Percentiles rank a stretch among this genome's conserved stretches.
Conservation (phyloP, 2,329 filamentous ascomycete species). For the Colletotrichum acutatum region DNA sequence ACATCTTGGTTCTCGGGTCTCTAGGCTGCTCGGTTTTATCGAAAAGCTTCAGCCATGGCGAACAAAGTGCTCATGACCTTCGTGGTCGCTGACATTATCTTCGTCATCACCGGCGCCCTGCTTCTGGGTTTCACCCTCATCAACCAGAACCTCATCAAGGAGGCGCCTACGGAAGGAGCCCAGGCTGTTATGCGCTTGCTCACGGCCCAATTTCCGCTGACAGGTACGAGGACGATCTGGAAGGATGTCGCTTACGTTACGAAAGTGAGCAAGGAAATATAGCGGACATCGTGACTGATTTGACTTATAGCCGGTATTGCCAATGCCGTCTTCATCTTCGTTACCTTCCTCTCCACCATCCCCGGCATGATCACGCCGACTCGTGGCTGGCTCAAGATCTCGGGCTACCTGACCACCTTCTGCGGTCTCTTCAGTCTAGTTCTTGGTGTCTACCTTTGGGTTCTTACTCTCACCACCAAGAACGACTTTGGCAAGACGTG, state of each 20-base stretch:
- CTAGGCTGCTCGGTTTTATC: conserved; percentile 38
- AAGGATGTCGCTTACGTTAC: not conserved
- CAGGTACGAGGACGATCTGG: conserved; percentile 43
- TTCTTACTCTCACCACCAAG: conserved; percentile 76
- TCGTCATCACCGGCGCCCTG: conserved; percentile 64
- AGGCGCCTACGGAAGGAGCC: conserved; percentile 55
- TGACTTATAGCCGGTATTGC: conserved; percentile 70
- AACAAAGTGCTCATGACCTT: conserved; percentile 66
- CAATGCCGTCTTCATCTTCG: conserved; percentile 78
- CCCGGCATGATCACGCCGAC: conserved; percentile 77
- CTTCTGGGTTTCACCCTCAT: conserved; percentile 67
- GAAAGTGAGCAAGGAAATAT: not conserved
- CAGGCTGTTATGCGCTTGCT: conserved; percentile 63
- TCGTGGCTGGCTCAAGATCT: conserved; percentile 76
- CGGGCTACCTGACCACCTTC: conserved; percentile 72
- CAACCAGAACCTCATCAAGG: conserved; percentile 57
- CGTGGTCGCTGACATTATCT: conserved; percentile 59
- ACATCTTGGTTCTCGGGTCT: conserved; percentile 31
- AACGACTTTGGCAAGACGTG: conserved; percentile 71
- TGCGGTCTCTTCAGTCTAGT: conserved; percentile 73
- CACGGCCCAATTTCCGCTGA: conserved; percentile 64
- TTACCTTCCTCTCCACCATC: conserved; percentile 75
- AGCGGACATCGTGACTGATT: conserved; percentile 17
- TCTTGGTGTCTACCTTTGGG: conserved; percentile 76
- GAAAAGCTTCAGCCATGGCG: conserved; percentile 53